Conservation (phyloP, 495 filamentous ascomycete species). For the Penicillium silybi region DNA sequence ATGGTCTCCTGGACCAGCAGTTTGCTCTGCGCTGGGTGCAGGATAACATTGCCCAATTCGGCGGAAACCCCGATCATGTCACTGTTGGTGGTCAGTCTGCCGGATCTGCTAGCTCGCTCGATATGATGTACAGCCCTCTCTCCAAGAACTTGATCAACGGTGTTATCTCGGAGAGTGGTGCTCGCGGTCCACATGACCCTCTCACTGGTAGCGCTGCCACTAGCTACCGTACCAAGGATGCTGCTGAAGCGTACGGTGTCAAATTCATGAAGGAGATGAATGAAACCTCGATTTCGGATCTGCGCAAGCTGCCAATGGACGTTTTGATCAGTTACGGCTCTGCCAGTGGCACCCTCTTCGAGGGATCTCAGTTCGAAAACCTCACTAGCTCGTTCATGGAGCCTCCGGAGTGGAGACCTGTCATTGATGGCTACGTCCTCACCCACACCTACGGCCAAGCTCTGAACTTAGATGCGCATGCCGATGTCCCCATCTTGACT, state of each 20-base stretch:
- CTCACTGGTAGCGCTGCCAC: conserved; percentile 9
- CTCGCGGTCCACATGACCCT: conserved; percentile 11
- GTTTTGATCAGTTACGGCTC: not conserved
- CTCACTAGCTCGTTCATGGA: conserved; percentile 1
- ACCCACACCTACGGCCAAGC: conserved; percentile 8
- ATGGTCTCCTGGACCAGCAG: conserved; percentile 38
- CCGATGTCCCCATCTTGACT: conserved; percentile 11
- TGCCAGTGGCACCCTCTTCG: conserved; percentile 4
- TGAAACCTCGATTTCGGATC: not conserved
- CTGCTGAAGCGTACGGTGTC: conserved; percentile 12
- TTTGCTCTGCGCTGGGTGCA: conserved; percentile 45
- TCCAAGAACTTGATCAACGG: conserved; percentile 3
- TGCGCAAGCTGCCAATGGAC: conserved; percentile 1
- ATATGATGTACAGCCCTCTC: conserved; percentile 13
- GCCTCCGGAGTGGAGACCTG: conserved; percentile 13
- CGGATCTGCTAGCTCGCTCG: conserved; percentile 40
- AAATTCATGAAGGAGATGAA: conserved; percentile 5
- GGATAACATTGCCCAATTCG: conserved; percentile 41
- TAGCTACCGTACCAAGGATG: conserved; percentile 8
- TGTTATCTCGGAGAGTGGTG: conserved; percentile 18
- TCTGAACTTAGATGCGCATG: conserved; percentile 2
- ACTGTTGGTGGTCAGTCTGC: conserved; percentile 46
- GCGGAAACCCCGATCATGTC: conserved; percentile 39
- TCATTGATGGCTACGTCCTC: conserved; percentile 17
- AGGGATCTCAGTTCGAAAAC: conserved; percentile 11